Base-by-base conservation (phyloP, 2,329 filamentous ascomycete genomes). In the Xylaria sp. region DNA sequence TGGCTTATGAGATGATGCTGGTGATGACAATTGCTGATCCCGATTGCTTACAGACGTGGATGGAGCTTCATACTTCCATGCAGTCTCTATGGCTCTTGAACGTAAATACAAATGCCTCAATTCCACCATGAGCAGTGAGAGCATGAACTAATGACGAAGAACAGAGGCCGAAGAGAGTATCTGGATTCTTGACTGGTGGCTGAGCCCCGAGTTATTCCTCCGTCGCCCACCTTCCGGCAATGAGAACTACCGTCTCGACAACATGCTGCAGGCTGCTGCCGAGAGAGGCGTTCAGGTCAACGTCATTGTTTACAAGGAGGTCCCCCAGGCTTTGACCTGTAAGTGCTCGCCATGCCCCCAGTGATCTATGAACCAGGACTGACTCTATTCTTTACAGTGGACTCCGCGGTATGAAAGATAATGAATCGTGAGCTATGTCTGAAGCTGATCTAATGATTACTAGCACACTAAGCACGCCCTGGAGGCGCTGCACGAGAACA, bases 291-390 rank as follows among this genome's bases (percentile, higher is more conserved):
- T 96, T 51, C 85, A 88, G 67, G 80, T 96, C 67, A 88, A 92
- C 67, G 81, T 96, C 55, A 92, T 96, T 56, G 90, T 96, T 9
- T 96, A 96, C 77, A 96, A 96, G 76, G 92, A 97, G 75, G 90
- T 93, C 6, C 85, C 89, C 2, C 88, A 91, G 69, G 89, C 91
- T 46, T 76, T 95, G 69, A 92, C 89, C 47, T 79, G 88, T 91
- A 80, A 82, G 88, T 84, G 68, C 72, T 69, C 70, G 13, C 42
- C 13, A 34, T 23, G 76, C 66, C 73, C 73, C 68, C 73, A 18
- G 8, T 50, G 53, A 37, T 11, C 18, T 39, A 16, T 34, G 55
- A 35, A 18, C n/a, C 10, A n/a, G 30, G 10, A 39, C 64, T 70
- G 34, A 70, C 58, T 8, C 1, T n/a, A 44, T 44, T 10, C 42